Conservation (phyloP, 257 asterid species). For the Plantago major region DNA sequence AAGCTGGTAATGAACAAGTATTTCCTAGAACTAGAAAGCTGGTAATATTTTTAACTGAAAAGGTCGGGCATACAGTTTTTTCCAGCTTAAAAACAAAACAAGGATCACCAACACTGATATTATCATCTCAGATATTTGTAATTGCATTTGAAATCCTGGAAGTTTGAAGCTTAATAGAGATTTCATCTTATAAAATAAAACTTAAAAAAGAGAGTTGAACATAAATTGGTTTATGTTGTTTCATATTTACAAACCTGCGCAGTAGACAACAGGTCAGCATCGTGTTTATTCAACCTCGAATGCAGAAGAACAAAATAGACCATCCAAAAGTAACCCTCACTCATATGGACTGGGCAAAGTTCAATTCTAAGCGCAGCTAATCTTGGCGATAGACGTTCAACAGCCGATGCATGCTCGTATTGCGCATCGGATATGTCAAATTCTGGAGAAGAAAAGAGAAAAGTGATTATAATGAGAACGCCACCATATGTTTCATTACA, state of each 20-base stretch:
- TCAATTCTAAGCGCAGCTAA: conserved; percentile 93
- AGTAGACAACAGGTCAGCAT: conserved; percentile 67
- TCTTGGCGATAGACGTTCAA: conserved; percentile 77
- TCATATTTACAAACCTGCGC: conserved; percentile 59
- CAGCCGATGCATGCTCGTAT: conserved; percentile 68
- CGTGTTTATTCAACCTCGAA: conserved; percentile 76
- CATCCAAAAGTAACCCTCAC: conserved; percentile 93
- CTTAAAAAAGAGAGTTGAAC: conserved; percentile 2
- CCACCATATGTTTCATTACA: not conserved
- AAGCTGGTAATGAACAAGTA: too few relatives aligned
- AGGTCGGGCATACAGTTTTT: too few relatives aligned
- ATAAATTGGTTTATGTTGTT: conserved; percentile 3
- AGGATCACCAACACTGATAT: too few relatives aligned
- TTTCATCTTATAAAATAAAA: too few relatives aligned
- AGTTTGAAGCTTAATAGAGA: too few relatives aligned
- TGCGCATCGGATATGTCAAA: conserved; percentile 77
- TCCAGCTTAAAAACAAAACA: too few relatives aligned
- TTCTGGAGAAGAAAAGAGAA: conserved; percentile 43
- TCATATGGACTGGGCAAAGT: conserved; percentile 93
- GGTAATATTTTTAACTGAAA: too few relatives aligned
- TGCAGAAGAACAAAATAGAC: conserved; percentile 92
- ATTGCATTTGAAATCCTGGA: too few relatives aligned
- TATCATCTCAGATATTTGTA: too few relatives aligned
- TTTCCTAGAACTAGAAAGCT: too few relatives aligned
- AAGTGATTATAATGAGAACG: conserved; percentile 14